Percentiles rank a stretch among this genome's conserved stretches.
phyloP scores from a whole-genome alignment of 352 stramenopile species.

The Phytophthora cactorum region DNA sequence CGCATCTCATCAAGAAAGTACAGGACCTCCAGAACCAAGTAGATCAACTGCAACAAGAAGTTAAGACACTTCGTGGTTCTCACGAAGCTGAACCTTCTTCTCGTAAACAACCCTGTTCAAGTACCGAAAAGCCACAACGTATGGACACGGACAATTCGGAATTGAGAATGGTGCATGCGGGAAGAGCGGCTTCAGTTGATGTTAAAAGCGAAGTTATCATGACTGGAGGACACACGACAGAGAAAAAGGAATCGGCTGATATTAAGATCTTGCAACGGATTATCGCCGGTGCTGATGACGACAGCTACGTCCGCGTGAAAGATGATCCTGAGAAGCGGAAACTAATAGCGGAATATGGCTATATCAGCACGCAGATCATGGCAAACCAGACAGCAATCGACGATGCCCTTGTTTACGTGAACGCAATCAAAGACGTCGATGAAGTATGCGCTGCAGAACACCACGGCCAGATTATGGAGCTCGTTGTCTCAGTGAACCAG shows the following conservation, averaged over 20 bases:
- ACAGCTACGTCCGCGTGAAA: neutral
- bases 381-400: slow-evolving; percentile 1
- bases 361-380: slow-evolving; percentile 1
- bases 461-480: slow-evolving; percentile 2
- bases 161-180: neutral
- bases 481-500: neutral
- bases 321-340: neutral
- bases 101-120: neutral
- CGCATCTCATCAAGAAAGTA: neutral
- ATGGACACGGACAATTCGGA: neutral
- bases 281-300: neutral
- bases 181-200: neutral
- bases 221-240: neutral
- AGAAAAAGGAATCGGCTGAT: neutral
- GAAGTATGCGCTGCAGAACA: neutral
- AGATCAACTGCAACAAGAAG: neutral
- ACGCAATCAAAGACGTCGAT: neutral
- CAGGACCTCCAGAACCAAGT: neutral
- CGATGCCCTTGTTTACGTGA: neutral
- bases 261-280: neutral
- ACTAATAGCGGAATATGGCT: neutral
- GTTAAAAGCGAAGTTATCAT: neutral
- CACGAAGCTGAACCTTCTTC: neutral
- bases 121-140: neutral
- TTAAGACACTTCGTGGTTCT: neutral